phyloP scores from a whole-genome alignment of 192 early-diverging fungal genomes.

The Entophlyctis luteolus region DNA sequence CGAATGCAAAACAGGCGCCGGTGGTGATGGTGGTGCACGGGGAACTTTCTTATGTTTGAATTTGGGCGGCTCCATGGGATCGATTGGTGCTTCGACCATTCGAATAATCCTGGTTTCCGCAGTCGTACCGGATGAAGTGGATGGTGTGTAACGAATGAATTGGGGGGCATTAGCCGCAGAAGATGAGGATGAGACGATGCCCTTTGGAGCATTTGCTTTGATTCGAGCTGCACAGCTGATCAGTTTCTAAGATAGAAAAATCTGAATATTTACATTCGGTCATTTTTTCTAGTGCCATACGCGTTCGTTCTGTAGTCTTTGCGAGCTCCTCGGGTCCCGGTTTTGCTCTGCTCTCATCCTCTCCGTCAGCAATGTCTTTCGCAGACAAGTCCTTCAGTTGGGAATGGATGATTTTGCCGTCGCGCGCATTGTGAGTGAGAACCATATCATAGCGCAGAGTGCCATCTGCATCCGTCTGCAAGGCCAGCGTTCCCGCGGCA shows the following conservation, averaged over 20 bases:
- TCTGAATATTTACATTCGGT: constrained; percentile 32
- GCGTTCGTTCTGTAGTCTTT: constrained; percentile 82
- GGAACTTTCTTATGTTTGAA: constrained; percentile 92
- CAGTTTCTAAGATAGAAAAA: background rate
- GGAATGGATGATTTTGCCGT: constrained; percentile 67
- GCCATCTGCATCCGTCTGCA: constrained; percentile 87
- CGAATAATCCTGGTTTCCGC: constrained; percentile 85
- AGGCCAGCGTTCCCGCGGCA: constrained; percentile 63
- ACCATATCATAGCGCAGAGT: constrained; percentile 87
- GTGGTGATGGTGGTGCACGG: constrained; percentile 77
- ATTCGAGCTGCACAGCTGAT: constrained; percentile 51
- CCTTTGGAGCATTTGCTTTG: constrained; percentile 57
- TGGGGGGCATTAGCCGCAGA: constrained; percentile 58
- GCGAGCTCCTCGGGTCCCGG: constrained; percentile 76
- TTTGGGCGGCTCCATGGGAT: constrained; percentile 93
- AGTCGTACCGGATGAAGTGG: constrained; percentile 60
- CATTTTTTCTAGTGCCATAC: constrained; percentile 82
- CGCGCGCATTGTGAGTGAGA: constrained; percentile 68
- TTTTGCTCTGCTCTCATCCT: constrained; percentile 63
- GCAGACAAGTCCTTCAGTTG: constrained; percentile 74
- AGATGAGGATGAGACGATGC: background rate
- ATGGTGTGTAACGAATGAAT: constrained; percentile 89
- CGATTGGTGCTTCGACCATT: constrained; percentile 90
- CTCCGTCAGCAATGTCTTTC: constrained; percentile 49
- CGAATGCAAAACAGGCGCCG: constrained; percentile 96